These are phyloP conservation scores for Mycena maculata DNA, from an alignment of 768 basidiomycete genomes.

Conservation along the genomic window DNA sequence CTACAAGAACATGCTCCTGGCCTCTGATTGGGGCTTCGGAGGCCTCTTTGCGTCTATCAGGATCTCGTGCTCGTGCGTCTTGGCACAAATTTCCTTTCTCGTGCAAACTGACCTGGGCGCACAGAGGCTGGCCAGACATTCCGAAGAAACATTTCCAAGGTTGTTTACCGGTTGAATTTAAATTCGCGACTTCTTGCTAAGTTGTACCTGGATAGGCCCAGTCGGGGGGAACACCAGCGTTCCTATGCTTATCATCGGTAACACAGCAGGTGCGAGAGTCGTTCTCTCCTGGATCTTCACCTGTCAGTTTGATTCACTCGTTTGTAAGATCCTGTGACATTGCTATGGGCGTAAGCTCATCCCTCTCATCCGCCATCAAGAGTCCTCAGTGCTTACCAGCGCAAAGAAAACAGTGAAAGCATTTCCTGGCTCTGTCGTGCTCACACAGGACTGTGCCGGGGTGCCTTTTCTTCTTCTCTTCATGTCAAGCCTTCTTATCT, in stretches of 20 bases:
- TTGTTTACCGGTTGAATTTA: neutral
- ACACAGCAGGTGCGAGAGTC: slow-evolving; percentile 48
- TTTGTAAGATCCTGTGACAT: slow-evolving; percentile 36
- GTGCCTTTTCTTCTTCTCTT: slow-evolving; percentile 38
- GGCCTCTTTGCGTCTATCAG: slow-evolving; percentile 32
- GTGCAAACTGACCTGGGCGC: neutral
- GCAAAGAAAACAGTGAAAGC: slow-evolving; percentile 53
- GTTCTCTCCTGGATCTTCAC: neutral
- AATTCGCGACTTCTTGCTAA: neutral
- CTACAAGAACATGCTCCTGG: slow-evolving; percentile 26
- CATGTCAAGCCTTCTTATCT: neutral
- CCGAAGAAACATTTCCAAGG: slow-evolving; percentile 10
- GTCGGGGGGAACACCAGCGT: slow-evolving; percentile 52
- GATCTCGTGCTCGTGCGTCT: slow-evolving; percentile 38
- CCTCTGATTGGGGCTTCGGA: slow-evolving; percentile 39
- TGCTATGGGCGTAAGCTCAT: slow-evolving; percentile 9
- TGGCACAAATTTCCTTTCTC: neutral
- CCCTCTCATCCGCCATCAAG: neutral
- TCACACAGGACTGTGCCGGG: slow-evolving; percentile 56
- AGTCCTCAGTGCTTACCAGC: slow-evolving; percentile 37
- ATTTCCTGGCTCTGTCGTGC: slow-evolving; percentile 52
- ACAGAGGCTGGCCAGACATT: slow-evolving; percentile 6
- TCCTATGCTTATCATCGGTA: slow-evolving; percentile 54
- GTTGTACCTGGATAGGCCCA: slow-evolving; percentile 40
- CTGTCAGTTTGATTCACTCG: neutral